Evolutionary conservation across 2,329 filamentous ascomycete species (phyloP), one percentile per base, ranked within the genome.

Genomic region (Chaetomiaceae sp.): DNA sequence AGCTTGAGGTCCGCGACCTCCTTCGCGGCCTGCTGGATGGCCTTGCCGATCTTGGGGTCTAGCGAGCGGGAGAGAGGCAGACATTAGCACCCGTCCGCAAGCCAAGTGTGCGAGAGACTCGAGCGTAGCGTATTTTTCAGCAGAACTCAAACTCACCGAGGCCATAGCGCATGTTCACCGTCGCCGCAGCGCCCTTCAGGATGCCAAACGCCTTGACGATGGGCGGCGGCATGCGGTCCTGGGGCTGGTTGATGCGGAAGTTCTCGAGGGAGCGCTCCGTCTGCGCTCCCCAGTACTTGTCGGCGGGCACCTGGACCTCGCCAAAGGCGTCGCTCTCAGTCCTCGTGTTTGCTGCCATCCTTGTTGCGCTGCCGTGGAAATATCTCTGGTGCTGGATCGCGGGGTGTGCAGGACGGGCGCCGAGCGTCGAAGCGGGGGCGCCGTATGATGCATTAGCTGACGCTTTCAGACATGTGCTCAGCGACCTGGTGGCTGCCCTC

Each of bases 211-310:
- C 93, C 72, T 84, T 86, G 65, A 97, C 78, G 62, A 99, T 86
- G 40, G 91, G 87, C 59, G 89, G 85, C 43, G 93, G 93, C 91
- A 97, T 97, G 69, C 93, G 90, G 70, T 99, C 93, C 74, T 96
- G 89, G 55, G 93, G 93, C 79, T 97, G 93, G 76, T 97, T 97
- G 83, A 99, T 97, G 71, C 86, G 87, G 81, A 99, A 99, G 79
- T 99, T 99, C 72, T 87, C 86, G 69, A 97, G 81, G 46, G 92
- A 97, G 61, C 92, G 86, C 80, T 96, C 87, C 48, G 92, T 96
- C 79, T 96, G 92, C 55, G 92, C 92, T 67, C 93, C 93, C 92
- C 93, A 99, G 81, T 99, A 99, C 77, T 87, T 92, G 82, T 96
- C 89, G 59, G 80, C 79, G 37, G 87, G 81, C 62, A 97, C 91